These are phyloP conservation scores for Crepidotus variabilis DNA, from an alignment of 768 basidiomycete genomes.

Conservation along the genomic window DNA sequence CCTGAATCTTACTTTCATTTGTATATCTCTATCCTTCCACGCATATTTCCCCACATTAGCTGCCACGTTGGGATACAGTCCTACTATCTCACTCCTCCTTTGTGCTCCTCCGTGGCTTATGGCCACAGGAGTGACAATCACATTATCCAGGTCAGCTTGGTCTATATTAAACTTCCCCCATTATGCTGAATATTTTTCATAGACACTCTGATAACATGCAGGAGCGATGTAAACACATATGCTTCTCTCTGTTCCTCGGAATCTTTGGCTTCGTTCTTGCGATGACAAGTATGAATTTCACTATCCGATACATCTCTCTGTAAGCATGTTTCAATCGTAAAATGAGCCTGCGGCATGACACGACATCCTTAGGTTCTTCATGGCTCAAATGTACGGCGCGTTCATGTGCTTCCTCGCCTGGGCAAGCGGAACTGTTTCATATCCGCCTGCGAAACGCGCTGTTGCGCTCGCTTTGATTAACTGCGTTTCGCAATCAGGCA, in stretches of 20 bases:
- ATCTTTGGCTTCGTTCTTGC: conserved; percentile 74
- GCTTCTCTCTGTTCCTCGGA: conserved; percentile 52
- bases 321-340: conserved; percentile 18
- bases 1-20: conserved; percentile 54
- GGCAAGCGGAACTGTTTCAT: conserved; percentile 44
- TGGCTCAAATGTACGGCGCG: conserved; percentile 71
- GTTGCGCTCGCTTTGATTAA: conserved; percentile 85
- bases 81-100: conserved; percentile 65
- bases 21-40: conserved; percentile 69
- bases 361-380: conserved; percentile 52
- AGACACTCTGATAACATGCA: conserved; percentile 75
- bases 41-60: conserved; percentile 78
- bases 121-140: conserved; percentile 57
- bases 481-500: conserved; percentile 78
- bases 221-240: conserved; percentile 76
- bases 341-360: neutral
- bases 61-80: conserved; percentile 65
- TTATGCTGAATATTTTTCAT: neutral
- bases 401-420: conserved; percentile 64
- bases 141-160: conserved; percentile 40
- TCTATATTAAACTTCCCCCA: conserved; percentile 24
- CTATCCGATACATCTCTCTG: conserved; percentile 69
- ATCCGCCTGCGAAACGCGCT: conserved; percentile 84
- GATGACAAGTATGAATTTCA: conserved; percentile 64
- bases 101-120: conserved; percentile 83